A percentile compares a stretch with the other conserved stretches of the same genome.
Evolutionary conservation across 495 filamentous ascomycete species (phyloP).

Genomic region (Talaromyces ruber): DNA sequence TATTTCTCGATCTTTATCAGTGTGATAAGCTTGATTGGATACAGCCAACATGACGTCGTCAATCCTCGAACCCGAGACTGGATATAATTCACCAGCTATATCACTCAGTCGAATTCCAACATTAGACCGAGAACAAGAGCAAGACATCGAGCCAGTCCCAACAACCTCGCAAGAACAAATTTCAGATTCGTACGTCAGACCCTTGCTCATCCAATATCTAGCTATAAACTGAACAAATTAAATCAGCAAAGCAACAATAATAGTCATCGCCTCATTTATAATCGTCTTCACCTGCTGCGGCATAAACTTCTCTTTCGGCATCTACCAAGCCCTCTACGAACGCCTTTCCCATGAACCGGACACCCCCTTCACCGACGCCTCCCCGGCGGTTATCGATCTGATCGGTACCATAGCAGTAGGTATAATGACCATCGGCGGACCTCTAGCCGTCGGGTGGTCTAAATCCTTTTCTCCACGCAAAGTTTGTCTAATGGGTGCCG

Average conservation of each 20-base stretch:
- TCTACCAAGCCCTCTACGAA: slow-evolving; percentile 39
- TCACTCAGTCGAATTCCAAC: neutral
- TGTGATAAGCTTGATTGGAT: neutral
- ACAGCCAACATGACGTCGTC: neutral
- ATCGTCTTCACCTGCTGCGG: slow-evolving; percentile 33
- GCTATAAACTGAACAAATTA: neutral
- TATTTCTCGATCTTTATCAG: neutral
- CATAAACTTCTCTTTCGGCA: slow-evolving; percentile 35
- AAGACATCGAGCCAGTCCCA: neutral
- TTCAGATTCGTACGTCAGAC: neutral
- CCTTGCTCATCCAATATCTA: neutral
- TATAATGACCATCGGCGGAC: slow-evolving; percentile 36
- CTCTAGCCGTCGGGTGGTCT: slow-evolving; percentile 25
- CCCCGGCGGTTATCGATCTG: slow-evolving; percentile 30
- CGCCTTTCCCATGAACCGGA: slow-evolving; percentile 19
- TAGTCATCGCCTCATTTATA: slow-evolving; percentile 20
- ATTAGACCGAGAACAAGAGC: neutral
- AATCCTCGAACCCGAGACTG: neutral
- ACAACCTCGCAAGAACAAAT: neutral
- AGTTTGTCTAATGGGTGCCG: slow-evolving; percentile 20
- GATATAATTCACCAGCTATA: neutral
- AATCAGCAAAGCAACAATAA: slow-evolving; percentile 5
- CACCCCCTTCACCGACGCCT: slow-evolving; percentile 29
- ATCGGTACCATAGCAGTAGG: slow-evolving; percentile 35
- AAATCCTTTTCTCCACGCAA: slow-evolving; percentile 26